Percentiles rank a stretch among this genome's conserved stretches.
Conservation (phyloP, 257 asterid genomes). For the Lavandula angustifolia region DNA sequence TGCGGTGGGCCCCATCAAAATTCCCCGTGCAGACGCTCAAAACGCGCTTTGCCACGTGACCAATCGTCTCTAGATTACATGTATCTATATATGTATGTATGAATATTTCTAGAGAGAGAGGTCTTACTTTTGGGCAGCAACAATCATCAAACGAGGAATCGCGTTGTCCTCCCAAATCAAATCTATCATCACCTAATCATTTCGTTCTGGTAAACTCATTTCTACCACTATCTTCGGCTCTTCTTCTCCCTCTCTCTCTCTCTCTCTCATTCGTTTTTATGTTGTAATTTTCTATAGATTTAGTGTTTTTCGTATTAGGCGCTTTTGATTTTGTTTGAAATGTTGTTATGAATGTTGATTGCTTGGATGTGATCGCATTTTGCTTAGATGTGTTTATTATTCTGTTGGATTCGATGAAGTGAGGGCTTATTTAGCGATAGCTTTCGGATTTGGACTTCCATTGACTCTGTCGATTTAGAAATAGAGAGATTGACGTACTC, state of each 20-base stretch:
- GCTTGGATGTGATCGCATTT: conserved; percentile 25
- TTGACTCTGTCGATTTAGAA: background rate
- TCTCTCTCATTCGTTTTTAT: too few relatives aligned
- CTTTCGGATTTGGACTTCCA: conserved; percentile 5
- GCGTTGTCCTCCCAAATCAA: background rate
- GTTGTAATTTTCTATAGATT: background rate
- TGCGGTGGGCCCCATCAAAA: too few relatives aligned
- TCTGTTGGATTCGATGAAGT: conserved; percentile 6
- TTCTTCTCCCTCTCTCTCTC: background rate
- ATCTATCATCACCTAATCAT: conserved; percentile 15
- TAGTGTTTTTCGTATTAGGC: background rate
- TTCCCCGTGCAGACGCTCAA: too few relatives aligned
- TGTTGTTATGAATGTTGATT: conserved; percentile 23
- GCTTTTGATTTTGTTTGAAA: conserved; percentile 12
- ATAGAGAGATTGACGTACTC: background rate
- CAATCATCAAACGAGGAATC: background rate
- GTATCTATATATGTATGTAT: background rate
- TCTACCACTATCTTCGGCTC: background rate
- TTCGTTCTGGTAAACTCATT: conserved; percentile 2
- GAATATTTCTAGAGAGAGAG: background rate
- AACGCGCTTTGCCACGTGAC: conserved; percentile 9
- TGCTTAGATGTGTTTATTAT: background rate
- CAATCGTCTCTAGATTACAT: too few relatives aligned
- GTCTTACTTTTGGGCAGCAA: background rate
- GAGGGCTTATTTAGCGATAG: background rate